Evolutionary conservation across 805 yeast genomes (phyloP).

Genomic region (Spencermartinsiella europaea): DNA sequence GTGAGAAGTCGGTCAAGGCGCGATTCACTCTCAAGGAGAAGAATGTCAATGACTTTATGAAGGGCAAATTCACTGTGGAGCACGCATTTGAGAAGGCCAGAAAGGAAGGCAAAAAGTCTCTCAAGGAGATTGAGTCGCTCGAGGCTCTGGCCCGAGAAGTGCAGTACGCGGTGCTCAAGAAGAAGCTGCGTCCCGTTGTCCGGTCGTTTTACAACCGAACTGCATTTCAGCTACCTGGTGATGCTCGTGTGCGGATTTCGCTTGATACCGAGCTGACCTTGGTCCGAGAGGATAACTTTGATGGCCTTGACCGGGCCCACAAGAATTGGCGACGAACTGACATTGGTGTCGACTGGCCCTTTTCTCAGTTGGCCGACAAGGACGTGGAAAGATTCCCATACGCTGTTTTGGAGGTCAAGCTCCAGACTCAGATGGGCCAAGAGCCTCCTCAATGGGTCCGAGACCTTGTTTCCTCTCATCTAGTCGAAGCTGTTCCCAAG

Average conservation of each 20-base stretch:
- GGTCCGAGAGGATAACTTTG: conserved; percentile 97
- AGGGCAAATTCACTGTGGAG: conserved; percentile 78
- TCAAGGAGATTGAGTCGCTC: conserved; percentile 82
- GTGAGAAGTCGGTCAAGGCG: conserved; percentile 98
- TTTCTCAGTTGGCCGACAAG: conserved; percentile 71
- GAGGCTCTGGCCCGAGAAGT: conserved; percentile 91
- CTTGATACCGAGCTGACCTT: conserved; percentile 94
- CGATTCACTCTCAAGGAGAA: conserved; percentile 90
- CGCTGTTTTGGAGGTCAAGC: conserved; percentile 94
- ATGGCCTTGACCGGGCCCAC: conserved; percentile 83
- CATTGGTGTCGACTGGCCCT: conserved; percentile 97
- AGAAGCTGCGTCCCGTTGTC: conserved; percentile 85
- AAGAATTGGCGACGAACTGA: conserved; percentile 98
- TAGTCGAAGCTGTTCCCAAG: conserved; percentile 97
- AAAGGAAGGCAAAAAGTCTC: conserved; percentile 83
- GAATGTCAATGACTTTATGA: conserved; percentile 76
- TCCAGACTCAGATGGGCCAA: conserved; percentile 97
- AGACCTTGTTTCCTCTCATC: conserved; percentile 82
- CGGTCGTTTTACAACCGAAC: conserved; percentile 97
- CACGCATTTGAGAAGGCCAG: conserved; percentile 91
- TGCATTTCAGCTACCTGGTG: conserved; percentile 98
- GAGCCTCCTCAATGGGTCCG: conserved; percentile 99
- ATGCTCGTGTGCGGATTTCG: conserved; percentile 97
- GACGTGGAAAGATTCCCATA: conserved; percentile 94
- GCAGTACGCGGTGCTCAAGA: conserved; percentile 82